Evolutionary conservation across 208 protist genomes (phyloP).

Genomic region (Crithidia brevicula): DNA sequence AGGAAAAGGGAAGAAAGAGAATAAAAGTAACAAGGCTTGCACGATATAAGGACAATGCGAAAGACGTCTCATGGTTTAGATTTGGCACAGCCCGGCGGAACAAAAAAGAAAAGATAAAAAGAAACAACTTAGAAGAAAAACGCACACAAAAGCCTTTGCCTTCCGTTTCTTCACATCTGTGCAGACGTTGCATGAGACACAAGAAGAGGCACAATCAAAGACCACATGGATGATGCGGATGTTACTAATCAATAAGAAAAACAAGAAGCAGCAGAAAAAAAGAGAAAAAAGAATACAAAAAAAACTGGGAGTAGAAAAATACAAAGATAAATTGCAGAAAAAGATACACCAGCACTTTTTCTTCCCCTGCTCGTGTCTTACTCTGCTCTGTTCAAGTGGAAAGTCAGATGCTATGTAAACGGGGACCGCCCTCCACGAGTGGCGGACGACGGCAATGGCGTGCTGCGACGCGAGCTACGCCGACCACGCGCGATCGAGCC

Average conservation of each 20-base stretch:
- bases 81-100: too few species aligned
- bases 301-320: conserved; percentile 19
- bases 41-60: too few species aligned
- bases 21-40: background rate
- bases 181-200: background rate
- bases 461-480: background rate
- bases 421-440: background rate
- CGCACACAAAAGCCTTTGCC: background rate
- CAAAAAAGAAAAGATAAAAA: background rate
- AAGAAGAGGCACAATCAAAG: background rate
- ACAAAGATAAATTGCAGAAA: conserved; percentile 10
- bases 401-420: background rate
- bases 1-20: background rate
- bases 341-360: background rate
- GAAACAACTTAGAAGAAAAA: background rate
- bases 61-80: too few species aligned
- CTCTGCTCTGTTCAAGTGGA: too few species aligned
- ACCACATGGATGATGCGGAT: background rate
- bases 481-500: background rate
- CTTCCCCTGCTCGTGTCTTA: background rate
- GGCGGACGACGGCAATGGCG: background rate
- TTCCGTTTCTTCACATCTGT: too few species aligned
- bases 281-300: conserved; percentile 1
- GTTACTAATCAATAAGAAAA: background rate
- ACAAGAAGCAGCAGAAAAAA: background rate